Base-by-base conservation (phyloP, 257 asterid genomes). In the Solanum rostratum region DNA sequence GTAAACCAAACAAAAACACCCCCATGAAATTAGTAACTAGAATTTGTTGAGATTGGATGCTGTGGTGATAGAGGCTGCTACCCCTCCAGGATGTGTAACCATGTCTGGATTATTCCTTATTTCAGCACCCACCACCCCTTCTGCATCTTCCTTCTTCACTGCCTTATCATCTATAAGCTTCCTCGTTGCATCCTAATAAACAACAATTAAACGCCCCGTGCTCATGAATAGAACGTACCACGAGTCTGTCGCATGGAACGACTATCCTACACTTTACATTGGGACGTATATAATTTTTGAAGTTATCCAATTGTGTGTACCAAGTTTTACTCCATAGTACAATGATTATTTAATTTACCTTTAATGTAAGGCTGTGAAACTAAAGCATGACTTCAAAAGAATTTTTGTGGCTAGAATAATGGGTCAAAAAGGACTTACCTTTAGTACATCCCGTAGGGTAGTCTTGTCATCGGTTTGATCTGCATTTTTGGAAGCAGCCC, bases 121-220 rank as follows among this genome's bases (percentile, higher is more conserved):
- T 86, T 92, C 97, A 2, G 94, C 94, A 3, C 41, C 70, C 9
- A 88, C 88, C 18, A 91, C 97, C 11, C 88, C 84, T 79, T 87
- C 93, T 8, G 97, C 97, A n/a, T 90, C 97, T 30, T 89, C 94
- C 86, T 49, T 85, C 45, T 94, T 88, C 84, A 54, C 97, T 29
- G 90, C 82, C 86, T 90, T 91, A 69, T 94, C 97, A 0, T 69
- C 87, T 0, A 55, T 65, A 82, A 94, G 76, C 57, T 86, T 94
- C 8, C n/a, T 10, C 0, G 87, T 88, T 8, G 97, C 95, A 83
- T 92, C 97, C 95, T 92, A 15, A 45, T 18, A 0, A 1, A 5
- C 37, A 13, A 43, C 1, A 73, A 22, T 14, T 45, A 46, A 13
- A 4, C 2, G 4, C 39, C 4, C 37, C 16, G 3, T 11, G 68